Evolutionary conservation across 1,139 yeast genomes (phyloP).

Genomic region (Hansenula sp.): DNA sequence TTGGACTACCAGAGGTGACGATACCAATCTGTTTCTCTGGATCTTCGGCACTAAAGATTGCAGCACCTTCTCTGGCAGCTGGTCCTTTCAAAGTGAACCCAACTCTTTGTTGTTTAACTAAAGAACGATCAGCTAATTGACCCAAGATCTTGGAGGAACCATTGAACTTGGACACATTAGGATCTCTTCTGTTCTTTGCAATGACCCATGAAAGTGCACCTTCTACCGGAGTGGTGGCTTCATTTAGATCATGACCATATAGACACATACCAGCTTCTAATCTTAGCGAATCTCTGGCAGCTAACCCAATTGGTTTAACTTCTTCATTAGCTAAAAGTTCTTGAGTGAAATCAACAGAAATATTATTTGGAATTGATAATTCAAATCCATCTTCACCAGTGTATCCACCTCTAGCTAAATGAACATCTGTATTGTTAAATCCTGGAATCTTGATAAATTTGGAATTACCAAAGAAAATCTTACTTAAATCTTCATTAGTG

Average conservation of each 20-base stretch:
- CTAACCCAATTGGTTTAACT: constrained; percentile 89
- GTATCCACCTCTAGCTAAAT: constrained; percentile 90
- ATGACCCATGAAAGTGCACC: constrained; percentile 88
- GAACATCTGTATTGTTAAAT: constrained; percentile 38
- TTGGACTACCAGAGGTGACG: constrained; percentile 86
- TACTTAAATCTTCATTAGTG: constrained; percentile 52
- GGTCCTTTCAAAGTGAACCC: constrained; percentile 81
- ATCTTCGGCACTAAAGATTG: constrained; percentile 48
- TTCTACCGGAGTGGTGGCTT: constrained; percentile 80
- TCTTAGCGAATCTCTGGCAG: constrained; percentile 93
- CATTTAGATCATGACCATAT: constrained; percentile 87
- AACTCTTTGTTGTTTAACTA: constrained; percentile 61
- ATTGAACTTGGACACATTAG: constrained; percentile 48
- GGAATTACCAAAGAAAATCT: constrained; percentile 73
- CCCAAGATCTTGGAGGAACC: constrained; percentile 68
- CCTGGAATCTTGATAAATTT: constrained; percentile 43
- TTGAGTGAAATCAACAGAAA: constrained; percentile 60
- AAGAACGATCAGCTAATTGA: constrained; percentile 64
- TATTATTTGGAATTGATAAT: constrained; percentile 66
- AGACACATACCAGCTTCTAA: constrained; percentile 98
- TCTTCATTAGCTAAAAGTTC: constrained; percentile 50
- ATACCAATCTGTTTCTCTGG: constrained; percentile 57
- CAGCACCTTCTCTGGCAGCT: constrained; percentile 85
- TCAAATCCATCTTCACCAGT: constrained; percentile 99
- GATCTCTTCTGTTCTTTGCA: constrained; percentile 68